Base-by-base conservation (phyloP, 352 stramenopile species). In the Globisporangium yorkense region DNA sequence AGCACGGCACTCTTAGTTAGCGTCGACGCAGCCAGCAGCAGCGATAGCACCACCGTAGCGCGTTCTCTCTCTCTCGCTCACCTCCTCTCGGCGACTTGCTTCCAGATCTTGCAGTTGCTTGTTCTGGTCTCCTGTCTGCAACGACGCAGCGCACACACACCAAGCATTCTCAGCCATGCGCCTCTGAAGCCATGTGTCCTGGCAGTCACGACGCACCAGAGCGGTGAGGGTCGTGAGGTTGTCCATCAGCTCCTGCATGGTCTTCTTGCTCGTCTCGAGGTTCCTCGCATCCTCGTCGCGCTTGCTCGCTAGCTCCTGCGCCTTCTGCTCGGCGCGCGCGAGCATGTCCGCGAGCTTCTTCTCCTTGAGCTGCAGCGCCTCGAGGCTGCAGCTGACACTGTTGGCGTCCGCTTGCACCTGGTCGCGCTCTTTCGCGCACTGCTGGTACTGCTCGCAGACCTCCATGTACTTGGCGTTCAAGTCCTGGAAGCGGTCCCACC, bases 391-490 rank as follows among this genome's bases (percentile, higher is more conserved):
- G 2, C 3, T n/a, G 0, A 63, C 10, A 8, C 16, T 43, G 20
- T 58, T 75, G 54, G n/a, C 54, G n/a, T 70, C 65, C 45, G 46
- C 66, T 49, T 67, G 72, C 43, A 40, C 63, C 21, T 68, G 41
- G 21, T 79, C 68, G 6, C 49, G 47, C 27, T 70, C 67, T 18
- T 57, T 51, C 37, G 56, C 53, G 3, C 66, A 51, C 24, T 33
- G 59, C 41, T 88, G 78, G 20, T 87, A 27, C 54, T 82, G 63
- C 52, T 69, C 54, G 41, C 59, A 75, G 12, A 74, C 61, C 29
- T 83, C 68, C 53, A 91, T 77, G 51, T 88, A 88, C 63, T 89
- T 89, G 35, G 63, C 56, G 41, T 85, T 88, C 20, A 91, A 49
- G 50, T 88, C 70, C 62, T 91, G 78, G 54, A 84, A 88, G 24